phyloP scores from a whole-genome alignment of 225 moss, liverwort and hornwort species.

The Neckera pumila region DNA sequence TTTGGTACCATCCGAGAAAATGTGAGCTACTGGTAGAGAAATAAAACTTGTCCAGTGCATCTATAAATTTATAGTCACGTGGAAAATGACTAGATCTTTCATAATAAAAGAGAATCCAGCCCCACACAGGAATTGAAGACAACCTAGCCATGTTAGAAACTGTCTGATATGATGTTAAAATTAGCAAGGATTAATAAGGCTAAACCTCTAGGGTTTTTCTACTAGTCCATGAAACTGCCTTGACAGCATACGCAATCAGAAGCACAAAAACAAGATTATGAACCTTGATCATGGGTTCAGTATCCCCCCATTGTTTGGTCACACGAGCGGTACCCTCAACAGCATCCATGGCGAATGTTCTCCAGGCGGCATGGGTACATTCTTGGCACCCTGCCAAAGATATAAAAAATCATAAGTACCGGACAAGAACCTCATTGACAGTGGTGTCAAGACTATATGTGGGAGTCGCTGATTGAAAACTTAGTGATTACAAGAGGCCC shows the following conservation, averaged over 20 bases:
- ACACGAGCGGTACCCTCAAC: conserved; percentile 80
- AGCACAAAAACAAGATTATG: neutral
- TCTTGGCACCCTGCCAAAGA: conserved; percentile 75
- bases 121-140: neutral
- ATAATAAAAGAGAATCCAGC: neutral
- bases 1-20: neutral
- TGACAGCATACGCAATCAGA: neutral
- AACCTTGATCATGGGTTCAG: conserved; percentile 67
- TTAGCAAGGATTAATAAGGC: neutral
- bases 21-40: neutral
- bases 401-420: neutral
- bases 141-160: neutral
- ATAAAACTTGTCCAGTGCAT: neutral
- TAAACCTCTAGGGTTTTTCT: neutral
- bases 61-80: neutral
- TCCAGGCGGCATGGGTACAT: conserved; percentile 68
- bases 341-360: conserved; percentile 89
- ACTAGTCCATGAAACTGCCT: neutral
- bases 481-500: neutral
- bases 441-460: neutral
- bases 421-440: neutral
- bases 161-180: neutral
- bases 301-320: conserved; percentile 80
- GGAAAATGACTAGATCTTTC: neutral
- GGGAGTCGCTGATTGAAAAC: neutral